Conservation (phyloP, 208 protist species). For the Crithidia thermophila region DNA sequence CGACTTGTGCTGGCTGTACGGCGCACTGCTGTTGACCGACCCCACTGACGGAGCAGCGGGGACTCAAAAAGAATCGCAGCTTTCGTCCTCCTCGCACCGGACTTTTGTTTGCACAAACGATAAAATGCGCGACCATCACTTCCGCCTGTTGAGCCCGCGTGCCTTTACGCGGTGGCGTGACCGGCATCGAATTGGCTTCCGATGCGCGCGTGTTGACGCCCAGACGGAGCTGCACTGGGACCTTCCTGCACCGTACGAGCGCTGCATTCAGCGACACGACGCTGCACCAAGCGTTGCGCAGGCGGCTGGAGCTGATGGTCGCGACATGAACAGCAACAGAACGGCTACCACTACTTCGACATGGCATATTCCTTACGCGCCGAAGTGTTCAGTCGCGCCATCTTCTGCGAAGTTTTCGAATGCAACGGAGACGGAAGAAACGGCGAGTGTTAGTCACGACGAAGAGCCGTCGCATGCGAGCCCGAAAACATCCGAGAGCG, state of each 20-base stretch:
- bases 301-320: neutral
- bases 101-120: constrained; percentile 82
- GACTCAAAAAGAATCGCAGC: too few relatives aligned
- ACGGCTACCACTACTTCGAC: neutral
- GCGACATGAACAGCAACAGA: too few relatives aligned
- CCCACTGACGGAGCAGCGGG: constrained; percentile 33
- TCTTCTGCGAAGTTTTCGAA: too few relatives aligned
- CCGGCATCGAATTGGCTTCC: constrained; percentile 69
- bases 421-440: too few relatives aligned
- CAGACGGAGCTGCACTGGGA: constrained; percentile 47
- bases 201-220: constrained; percentile 42
- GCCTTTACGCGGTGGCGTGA: constrained; percentile 78
- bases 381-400: too few relatives aligned
- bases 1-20: constrained; percentile 84
- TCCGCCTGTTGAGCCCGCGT: constrained; percentile 66
- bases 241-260: constrained; percentile 49
- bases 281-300: neutral
- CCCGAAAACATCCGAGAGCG: too few relatives aligned
- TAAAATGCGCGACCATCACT: constrained; percentile 86
- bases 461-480: too few relatives aligned
- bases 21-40: constrained; percentile 50
- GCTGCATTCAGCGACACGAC: constrained; percentile 49
- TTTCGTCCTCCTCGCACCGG: constrained; percentile 3
- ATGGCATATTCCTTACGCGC: constrained; percentile 9
- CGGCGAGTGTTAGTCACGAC: too few relatives aligned